phyloP scores from a whole-genome alignment of 2,329 filamentous ascomycete genomes.

The Capronia americana region DNA sequence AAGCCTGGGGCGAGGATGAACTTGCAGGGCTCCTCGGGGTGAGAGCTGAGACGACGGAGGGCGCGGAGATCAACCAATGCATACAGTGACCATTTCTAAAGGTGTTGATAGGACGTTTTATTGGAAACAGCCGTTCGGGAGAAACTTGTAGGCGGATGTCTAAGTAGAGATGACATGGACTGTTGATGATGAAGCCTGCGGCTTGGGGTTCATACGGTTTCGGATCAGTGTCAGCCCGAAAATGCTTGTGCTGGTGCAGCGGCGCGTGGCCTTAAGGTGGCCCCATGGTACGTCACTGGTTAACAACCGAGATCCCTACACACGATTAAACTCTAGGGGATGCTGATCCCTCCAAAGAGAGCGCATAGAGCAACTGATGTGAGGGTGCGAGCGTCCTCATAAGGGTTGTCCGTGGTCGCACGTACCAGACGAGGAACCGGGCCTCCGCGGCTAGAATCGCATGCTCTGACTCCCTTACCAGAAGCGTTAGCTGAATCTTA shows the following conservation, averaged over 20 bases:
- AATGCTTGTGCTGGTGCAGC: neutral
- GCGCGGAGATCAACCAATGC: slow-evolving; percentile 1
- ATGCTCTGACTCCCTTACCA: neutral
- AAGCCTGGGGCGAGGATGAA: neutral
- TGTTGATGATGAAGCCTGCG: slow-evolving; percentile 4
- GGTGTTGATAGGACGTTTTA: neutral
- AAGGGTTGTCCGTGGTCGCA: neutral
- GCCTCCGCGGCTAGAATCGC: neutral
- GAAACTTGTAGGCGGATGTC: slow-evolving; percentile 5
- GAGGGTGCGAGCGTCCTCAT: neutral
- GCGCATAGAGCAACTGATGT: neutral
- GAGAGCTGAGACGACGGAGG: neutral
- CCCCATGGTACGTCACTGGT: neutral
- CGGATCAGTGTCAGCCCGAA: slow-evolving; percentile 13
- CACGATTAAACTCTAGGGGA: neutral
- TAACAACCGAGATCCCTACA: neutral
- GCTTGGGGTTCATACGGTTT: slow-evolving; percentile 6
- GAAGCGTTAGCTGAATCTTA: slow-evolving; percentile 4
- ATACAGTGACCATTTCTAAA: neutral
- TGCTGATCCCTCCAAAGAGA: neutral
- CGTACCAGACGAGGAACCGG: neutral
- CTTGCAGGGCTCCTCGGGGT: neutral
- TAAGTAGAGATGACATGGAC: neutral
- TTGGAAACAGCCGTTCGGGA: neutral
- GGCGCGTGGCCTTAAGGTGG: neutral